phyloP scores from a whole-genome alignment of 148 eudicot species.

The Chenopodium quinoa region DNA sequence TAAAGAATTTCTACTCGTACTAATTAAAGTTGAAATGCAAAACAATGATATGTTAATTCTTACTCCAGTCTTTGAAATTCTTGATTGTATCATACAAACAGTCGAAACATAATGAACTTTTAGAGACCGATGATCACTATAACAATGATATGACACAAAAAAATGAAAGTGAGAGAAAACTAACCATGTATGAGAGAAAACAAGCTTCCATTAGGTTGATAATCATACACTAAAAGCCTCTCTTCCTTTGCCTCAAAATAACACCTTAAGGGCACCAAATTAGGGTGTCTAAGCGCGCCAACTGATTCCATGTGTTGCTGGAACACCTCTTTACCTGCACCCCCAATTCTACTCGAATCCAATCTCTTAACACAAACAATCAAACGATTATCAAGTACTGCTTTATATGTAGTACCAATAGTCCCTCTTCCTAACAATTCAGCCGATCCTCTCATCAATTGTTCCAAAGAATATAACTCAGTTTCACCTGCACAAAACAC shows the following conservation, averaged over 20 bases:
- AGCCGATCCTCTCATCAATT: slow-evolving; percentile 58
- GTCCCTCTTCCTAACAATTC: slow-evolving; percentile 59
- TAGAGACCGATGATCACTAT: too few species aligned
- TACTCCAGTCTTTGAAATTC: too few species aligned
- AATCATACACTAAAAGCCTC: slow-evolving; percentile 60
- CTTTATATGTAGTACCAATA: slow-evolving; percentile 63
- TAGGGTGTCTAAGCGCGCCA: slow-evolving; percentile 60
- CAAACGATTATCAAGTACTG: slow-evolving; percentile 53
- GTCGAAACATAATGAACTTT: too few species aligned
- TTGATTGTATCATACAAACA: too few species aligned
- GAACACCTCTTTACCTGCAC: slow-evolving; percentile 41
- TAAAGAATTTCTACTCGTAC: too few species aligned
- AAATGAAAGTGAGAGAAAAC: neutral
- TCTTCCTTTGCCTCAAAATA: slow-evolving; percentile 64
- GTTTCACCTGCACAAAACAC: slow-evolving; percentile 58
- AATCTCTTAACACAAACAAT: slow-evolving; percentile 60
- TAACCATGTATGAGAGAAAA: slow-evolving; percentile 59
- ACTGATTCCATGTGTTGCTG: slow-evolving; percentile 64
- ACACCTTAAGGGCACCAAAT: slow-evolving; percentile 54
- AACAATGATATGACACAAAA: neutral
- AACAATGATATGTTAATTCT: too few species aligned
- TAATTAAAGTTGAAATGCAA: too few species aligned
- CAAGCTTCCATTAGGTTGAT: slow-evolving; percentile 61
- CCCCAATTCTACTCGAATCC: slow-evolving; percentile 38
- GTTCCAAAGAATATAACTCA: slow-evolving; percentile 50